These are phyloP conservation scores for Lactarius vividus DNA, from an alignment of 768 basidiomycete species.

Conservation along the genomic window DNA sequence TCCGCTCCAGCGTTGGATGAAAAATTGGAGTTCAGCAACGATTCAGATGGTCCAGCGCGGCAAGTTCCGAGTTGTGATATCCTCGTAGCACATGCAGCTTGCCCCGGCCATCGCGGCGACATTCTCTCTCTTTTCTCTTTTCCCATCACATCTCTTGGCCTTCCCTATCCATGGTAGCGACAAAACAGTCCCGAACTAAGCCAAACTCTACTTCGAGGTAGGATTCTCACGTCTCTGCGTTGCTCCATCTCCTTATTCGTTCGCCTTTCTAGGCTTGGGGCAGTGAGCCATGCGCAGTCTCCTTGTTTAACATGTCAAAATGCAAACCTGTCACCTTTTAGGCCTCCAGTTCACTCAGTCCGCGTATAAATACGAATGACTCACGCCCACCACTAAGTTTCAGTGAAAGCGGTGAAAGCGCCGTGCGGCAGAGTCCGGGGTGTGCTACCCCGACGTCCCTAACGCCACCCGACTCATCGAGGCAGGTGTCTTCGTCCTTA, in stretches of 20 bases:
- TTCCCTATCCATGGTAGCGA: conserved; percentile 18
- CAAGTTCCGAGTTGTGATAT: conserved; percentile 20
- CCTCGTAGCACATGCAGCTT: conserved; percentile 7
- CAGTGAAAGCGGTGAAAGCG: conserved; percentile 18
- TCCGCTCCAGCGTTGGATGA: conserved; percentile 14
- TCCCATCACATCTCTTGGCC: conserved; percentile 8
- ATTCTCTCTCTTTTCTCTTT: conserved; percentile 10
- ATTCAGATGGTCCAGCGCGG: conserved; percentile 15
- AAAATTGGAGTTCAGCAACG: conserved; percentile 11
- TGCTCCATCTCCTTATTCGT: conserved; percentile 19
- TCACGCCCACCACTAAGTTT: conserved; percentile 8
- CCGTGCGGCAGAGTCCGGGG: conserved; percentile 7
- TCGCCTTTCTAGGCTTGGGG: conserved; percentile 22
- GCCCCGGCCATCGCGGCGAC: conserved; percentile 7
- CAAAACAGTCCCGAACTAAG: conserved; percentile 20
- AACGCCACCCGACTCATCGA: conserved; percentile 13
- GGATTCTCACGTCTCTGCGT: conserved; percentile 5
- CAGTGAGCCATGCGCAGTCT: conserved; percentile 17
- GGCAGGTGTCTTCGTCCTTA: background rate
- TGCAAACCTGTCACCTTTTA: conserved; percentile 6
- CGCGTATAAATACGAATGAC: conserved; percentile 10
- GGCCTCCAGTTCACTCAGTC: conserved; percentile 7
- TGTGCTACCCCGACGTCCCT: background rate
- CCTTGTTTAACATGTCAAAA: conserved; percentile 23
- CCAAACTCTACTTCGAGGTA: conserved; percentile 18